These are phyloP conservation scores for Fraxinus excelsior DNA, from an alignment of 257 asterid genomes.

Conservation along the genomic window DNA sequence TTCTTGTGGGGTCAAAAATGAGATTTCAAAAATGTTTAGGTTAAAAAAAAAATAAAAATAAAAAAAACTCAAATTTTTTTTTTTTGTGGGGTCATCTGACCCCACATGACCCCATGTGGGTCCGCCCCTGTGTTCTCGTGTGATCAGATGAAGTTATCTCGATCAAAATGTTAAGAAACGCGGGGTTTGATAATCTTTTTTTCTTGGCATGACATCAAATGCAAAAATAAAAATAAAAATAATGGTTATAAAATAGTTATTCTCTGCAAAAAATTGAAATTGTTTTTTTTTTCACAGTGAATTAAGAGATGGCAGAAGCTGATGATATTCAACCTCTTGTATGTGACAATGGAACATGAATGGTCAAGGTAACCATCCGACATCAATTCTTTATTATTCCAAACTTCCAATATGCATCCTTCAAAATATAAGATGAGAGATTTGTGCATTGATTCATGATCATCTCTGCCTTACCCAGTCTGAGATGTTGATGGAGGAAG, in stretches of 20 bases:
- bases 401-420: not conserved
- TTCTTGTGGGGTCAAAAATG: no score
- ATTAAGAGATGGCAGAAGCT: slow-evolving; percentile 47
- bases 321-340: slow-evolving; percentile 61
- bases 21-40: no score
- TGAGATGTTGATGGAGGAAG: slow-evolving; percentile 41
- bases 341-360: slow-evolving; percentile 64
- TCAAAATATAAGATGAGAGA: not conserved
- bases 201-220: slow-evolving; percentile 9
- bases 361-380: slow-evolving; percentile 49
- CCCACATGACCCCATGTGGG: no score
- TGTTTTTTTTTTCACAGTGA: slow-evolving; percentile 20
- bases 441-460: not conserved
- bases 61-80: no score
- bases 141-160: no score
- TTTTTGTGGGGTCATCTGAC: no score
- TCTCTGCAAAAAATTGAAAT: not conserved
- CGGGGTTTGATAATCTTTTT: not conserved
- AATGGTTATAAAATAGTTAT: not conserved
- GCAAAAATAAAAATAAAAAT: not conserved
- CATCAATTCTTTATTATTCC: not conserved
- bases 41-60: no score
- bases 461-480: slow-evolving; percentile 45
- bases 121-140: no score
- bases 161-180: not conserved